Base-by-base conservation (phyloP, 345 rosid genomes). In the Lepidium sativum region DNA sequence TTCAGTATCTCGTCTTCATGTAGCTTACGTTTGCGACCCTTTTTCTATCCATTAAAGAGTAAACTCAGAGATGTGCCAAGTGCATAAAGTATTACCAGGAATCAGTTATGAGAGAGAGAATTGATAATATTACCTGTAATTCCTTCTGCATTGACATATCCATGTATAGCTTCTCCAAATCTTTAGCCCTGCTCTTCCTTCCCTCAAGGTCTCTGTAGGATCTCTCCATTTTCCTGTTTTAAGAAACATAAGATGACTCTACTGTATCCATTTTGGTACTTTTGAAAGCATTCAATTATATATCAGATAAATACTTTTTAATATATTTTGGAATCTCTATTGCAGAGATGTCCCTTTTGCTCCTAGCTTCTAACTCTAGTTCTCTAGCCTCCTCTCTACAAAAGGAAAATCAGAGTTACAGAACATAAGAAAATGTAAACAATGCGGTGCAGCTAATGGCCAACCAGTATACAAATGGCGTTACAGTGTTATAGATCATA, bases 131-230 rank as follows among this genome's bases (percentile, higher is more conserved):
- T 77, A 86, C 97, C 88, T 92, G 96, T 34, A 89, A 70, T 75
- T 89, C 98, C 76, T 83, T 86, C 65, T 89, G 80, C 83, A 87
- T 39, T 31, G 84, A 52, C 98, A 89, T 87, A 9, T 86, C 90
- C 80, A 61, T 71, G 57, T 89, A 83, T 44, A 87, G n/a, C 57
- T 84, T 89, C 72, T 84, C 89, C 78, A 89, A 68, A 37, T 84
- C 82, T 11, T 78, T 74, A 8, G 75, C 89, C 73, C 97, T 81
- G 62, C 69, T 83, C 67, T 74, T 81, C 54, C 97, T 78, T 33
- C 80, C 89, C 74, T 87, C 91, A 13, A 92, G 83, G 66, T 83
- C 96, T 77, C 85, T 81, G 68, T 89, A 89, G 1, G 96, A 83
- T 60, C 75, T 47, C 31, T 83, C 78, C 57, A 77, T 75, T 68